phyloP scores from a whole-genome alignment of 331 rosid genomes.

The Quercus lobata region DNA sequence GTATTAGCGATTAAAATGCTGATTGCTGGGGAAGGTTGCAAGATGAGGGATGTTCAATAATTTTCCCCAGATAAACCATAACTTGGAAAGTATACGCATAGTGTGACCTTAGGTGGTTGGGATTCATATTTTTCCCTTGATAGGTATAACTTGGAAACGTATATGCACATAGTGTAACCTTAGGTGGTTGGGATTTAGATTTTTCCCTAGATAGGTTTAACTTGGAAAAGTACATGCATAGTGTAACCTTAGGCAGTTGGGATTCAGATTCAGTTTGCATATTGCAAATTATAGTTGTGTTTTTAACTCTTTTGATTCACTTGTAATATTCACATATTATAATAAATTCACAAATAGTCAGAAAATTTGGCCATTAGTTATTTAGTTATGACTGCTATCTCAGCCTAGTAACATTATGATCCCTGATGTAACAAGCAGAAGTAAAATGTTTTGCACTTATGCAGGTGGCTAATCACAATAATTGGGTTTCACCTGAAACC shows the following conservation, averaged over 20 bases:
- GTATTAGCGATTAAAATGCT: neutral
- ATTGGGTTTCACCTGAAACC: constrained; percentile 11
- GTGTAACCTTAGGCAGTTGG: neutral
- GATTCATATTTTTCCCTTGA: neutral
- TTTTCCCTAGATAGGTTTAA: neutral
- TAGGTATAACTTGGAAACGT: neutral
- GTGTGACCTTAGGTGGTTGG: neutral
- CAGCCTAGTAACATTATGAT: neutral
- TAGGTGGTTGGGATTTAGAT: neutral
- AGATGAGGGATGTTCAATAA: neutral
- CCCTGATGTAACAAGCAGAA: neutral
- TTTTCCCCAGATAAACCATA: neutral
- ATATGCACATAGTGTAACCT: neutral
- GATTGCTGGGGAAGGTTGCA: neutral
- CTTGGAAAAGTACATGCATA: neutral
- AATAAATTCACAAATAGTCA: neutral
- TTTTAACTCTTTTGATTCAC: neutral
- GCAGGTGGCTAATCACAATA: constrained; percentile 41
- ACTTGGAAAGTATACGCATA: neutral
- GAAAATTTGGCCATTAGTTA: neutral
- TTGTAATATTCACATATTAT: neutral
- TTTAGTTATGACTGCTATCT: neutral
- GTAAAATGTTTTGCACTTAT: constrained; percentile 22
- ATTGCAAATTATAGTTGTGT: neutral
- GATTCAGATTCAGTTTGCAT: neutral